Evolutionary conservation across 257 asterid species (phyloP).

Genomic region (Petunia axillaris): DNA sequence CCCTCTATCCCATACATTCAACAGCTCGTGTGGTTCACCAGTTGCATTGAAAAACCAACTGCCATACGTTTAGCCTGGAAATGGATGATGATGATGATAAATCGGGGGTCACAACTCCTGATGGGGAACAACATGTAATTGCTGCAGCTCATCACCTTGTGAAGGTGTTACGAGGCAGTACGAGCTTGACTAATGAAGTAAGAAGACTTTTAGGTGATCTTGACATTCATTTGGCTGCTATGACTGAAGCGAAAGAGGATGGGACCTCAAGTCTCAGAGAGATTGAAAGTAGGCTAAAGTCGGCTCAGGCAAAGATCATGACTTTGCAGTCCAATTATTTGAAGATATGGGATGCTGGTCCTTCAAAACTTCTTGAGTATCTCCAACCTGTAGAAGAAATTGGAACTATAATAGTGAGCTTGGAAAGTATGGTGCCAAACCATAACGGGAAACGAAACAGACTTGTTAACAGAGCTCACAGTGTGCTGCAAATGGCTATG

Average conservation of each 20-base stretch:
- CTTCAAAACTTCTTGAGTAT: constrained; percentile 39
- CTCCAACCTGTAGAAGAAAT: constrained; percentile 55
- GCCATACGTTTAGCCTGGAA: not conserved
- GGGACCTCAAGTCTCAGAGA: constrained; percentile 35
- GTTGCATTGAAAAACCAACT: not conserved
- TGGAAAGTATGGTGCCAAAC: constrained; percentile 33
- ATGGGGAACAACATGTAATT: constrained; percentile 50
- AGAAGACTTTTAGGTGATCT: constrained; percentile 44
- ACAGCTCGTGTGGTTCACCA: too few relatives aligned
- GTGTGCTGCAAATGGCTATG: constrained; percentile 56
- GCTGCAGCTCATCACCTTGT: constrained; percentile 65
- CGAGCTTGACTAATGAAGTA: constrained; percentile 35
- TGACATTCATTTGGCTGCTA: constrained; percentile 44
- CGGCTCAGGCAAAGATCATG: constrained; percentile 45
- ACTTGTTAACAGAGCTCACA: constrained; percentile 46
- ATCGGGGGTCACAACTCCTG: constrained; percentile 26
- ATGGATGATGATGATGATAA: constrained; percentile 44
- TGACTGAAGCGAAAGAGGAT: constrained; percentile 35
- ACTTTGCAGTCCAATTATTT: constrained; percentile 41
- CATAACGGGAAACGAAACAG: constrained; percentile 29
- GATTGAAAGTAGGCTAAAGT: constrained; percentile 42
- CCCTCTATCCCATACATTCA: too few relatives aligned
- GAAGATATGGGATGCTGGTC: constrained; percentile 51
- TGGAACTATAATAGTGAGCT: constrained; percentile 32
- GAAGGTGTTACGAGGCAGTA: constrained; percentile 51